These are phyloP conservation scores for Blastomyces gilchristii DNA, from an alignment of 2,329 filamentous ascomycete genomes.

Conservation along the genomic window DNA sequence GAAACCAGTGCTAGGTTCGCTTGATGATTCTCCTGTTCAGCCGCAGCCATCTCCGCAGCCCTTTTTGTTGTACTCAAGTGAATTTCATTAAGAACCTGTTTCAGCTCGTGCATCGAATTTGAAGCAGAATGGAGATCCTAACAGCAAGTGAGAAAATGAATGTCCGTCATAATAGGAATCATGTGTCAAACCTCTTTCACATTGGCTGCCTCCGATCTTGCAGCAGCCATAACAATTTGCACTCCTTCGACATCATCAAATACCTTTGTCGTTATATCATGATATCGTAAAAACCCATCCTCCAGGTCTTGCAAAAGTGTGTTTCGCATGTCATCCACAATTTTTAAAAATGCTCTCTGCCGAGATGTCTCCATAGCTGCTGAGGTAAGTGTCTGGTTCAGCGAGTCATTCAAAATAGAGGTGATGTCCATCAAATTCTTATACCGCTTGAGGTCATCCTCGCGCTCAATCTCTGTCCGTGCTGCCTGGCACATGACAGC, in stretches of 20 bases:
- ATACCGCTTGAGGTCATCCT: constrained; percentile 34
- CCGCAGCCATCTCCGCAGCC: constrained; percentile 20
- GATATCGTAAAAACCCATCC: constrained; percentile 20
- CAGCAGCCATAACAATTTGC: constrained; percentile 14
- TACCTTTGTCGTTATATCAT: constrained; percentile 20
- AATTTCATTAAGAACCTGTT: constrained; percentile 3
- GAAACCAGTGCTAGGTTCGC: constrained; percentile 23
- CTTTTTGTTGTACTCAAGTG: constrained; percentile 21
- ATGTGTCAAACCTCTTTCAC: constrained; percentile 12
- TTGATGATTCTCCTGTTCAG: constrained; percentile 22
- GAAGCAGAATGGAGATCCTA: constrained; percentile 21
- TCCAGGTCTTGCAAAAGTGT: constrained; percentile 27
- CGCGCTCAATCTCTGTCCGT: constrained; percentile 48
- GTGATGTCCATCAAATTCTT: constrained; percentile 30
- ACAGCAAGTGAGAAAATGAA: constrained; percentile 4
- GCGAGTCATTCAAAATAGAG: constrained; percentile 26
- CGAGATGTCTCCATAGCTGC: constrained; percentile 23
- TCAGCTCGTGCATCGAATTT: constrained; percentile 15
- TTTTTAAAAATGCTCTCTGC: constrained; percentile 27
- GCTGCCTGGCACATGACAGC: constrained; percentile 53
- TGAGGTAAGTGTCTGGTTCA: constrained; percentile 27
- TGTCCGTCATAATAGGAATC: background rate
- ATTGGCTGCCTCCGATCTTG: constrained; percentile 7
- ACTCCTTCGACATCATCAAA: constrained; percentile 22
- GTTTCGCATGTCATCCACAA: constrained; percentile 23